Conservation (phyloP, 768 basidiomycete species). For the Amanita rubescens region DNA sequence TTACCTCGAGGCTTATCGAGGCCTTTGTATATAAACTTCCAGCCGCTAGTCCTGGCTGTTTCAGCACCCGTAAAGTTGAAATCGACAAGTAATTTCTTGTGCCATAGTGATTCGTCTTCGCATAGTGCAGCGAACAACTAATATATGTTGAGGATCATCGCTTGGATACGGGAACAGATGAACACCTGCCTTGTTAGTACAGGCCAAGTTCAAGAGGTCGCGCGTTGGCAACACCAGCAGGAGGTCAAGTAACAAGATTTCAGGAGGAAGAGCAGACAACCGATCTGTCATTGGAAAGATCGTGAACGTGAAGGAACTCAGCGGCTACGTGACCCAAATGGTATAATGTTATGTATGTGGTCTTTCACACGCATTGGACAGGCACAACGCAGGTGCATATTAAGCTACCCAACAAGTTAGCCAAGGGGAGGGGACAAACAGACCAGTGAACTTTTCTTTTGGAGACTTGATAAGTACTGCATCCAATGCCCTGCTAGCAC, state of each 20-base stretch:
- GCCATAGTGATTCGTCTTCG: slow-evolving; percentile 77
- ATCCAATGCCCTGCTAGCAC: too few relatives aligned
- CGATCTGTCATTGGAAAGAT: too few relatives aligned
- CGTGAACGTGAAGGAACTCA: too few relatives aligned
- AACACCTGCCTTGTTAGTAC: slow-evolving; percentile 45
- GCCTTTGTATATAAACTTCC: slow-evolving; percentile 73
- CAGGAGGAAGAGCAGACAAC: slow-evolving; percentile 63
- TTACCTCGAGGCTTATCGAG: slow-evolving; percentile 64
- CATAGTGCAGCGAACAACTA: slow-evolving; percentile 52
- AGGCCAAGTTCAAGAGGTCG: slow-evolving; percentile 51
- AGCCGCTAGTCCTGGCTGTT: slow-evolving; percentile 71
- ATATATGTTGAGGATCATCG: neutral
- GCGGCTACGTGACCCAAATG: too few relatives aligned
- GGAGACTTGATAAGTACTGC: too few relatives aligned
- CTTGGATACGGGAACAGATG: neutral
- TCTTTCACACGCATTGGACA: too few relatives aligned
- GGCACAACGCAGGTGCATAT: too few relatives aligned
- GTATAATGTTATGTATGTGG: too few relatives aligned
- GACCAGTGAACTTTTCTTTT: too few relatives aligned
- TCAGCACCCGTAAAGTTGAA: slow-evolving; percentile 71
- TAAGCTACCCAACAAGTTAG: too few relatives aligned
- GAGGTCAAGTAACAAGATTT: slow-evolving; percentile 72
- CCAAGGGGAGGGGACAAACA: too few relatives aligned
- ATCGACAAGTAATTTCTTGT: slow-evolving; percentile 55
- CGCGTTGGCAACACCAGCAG: slow-evolving; percentile 45